A percentile compares a stretch with the other conserved stretches of the same genome.
Conservation (phyloP, 768 basidiomycete species). For the Coprinellus micaceus region DNA sequence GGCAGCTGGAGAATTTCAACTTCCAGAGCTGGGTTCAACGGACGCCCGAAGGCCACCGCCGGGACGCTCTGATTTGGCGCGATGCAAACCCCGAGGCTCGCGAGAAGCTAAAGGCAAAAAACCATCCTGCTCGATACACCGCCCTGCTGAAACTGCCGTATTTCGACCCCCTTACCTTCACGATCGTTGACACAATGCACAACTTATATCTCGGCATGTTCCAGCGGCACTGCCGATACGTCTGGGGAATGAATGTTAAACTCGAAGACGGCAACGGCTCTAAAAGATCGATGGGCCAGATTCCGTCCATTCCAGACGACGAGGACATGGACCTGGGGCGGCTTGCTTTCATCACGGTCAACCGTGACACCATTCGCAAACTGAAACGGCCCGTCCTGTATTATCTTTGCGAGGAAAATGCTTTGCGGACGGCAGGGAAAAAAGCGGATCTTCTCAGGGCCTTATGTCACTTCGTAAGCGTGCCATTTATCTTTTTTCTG, state of each 20-base stretch:
- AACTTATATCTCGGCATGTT: constrained; percentile 8
- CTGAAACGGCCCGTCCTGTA: constrained; percentile 26
- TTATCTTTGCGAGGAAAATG: too few species aligned
- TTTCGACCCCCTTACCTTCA: constrained; percentile 22
- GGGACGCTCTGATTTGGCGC: constrained; percentile 19
- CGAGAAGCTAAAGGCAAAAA: constrained; percentile 5
- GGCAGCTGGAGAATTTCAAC: neutral
- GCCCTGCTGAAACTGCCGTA: constrained; percentile 25
- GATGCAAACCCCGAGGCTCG: constrained; percentile 6
- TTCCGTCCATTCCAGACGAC: constrained; percentile 25
- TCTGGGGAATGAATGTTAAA: constrained; percentile 19
- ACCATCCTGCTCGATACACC: constrained; percentile 15
- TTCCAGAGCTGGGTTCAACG: neutral
- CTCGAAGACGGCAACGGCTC: constrained; percentile 18
- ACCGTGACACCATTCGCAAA: constrained; percentile 37
- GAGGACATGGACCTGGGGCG: constrained; percentile 46
- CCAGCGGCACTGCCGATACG: constrained; percentile 3
- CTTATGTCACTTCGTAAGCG: too few species aligned
- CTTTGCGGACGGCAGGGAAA: neutral
- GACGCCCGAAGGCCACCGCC: neutral
- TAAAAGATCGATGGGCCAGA: constrained; percentile 18
- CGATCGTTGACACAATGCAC: constrained; percentile 32
- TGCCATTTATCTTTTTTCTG: too few species aligned
- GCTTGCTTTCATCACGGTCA: constrained; percentile 48
- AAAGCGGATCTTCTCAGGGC: neutral